Evolutionary conservation across 208 protist genomes (phyloP), one percentile per base, ranked within the genome.

Genomic region (Leishmania turanica): DNA sequence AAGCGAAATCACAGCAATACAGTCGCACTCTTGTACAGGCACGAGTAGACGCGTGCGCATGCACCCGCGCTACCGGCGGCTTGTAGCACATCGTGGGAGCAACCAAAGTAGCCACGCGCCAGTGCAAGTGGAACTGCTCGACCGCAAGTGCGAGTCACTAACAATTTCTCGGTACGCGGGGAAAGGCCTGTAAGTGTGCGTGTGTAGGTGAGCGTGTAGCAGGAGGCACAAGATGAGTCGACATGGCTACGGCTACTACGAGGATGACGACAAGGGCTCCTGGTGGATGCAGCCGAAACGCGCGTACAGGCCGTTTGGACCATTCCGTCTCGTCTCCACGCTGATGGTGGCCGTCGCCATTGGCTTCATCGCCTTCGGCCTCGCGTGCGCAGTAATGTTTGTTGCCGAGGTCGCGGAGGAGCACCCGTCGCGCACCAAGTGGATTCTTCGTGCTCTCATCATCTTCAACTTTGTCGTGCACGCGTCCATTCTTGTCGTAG

Each of bases 381-480:
- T 95, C n/a, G 65, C 71, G 72, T 93, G 86, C 47, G 77, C 77
- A 0, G 58, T 93, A 27, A 81, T 85, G 53, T 88, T 85, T 47
- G 40, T 92, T 24, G 75, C 92, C 24, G 89, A 93, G 34, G 5
- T 88, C 15, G 90, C 89, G 9, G 90, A 95, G 66, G 90, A 95
- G 64, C 87, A 88, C 73, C 88, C 90, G 6, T 87, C 89, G 13
- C 64, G 71, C 27, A 78, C 92, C 24, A 69, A 74, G 27, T 81
- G 76, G 69, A 71, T 89, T 24, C 80, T 95, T 78, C 82, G 80
- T 37, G 53, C 54, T 1, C 70, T 93, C 42, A 85, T 91, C 51
- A 9, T 82, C 60, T 40, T 83, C 77, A 92, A 88, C 75, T 0
- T 88, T 13, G 56, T 73, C 9, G 80, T 88, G 51, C 92, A 95